These are phyloP conservation scores for Adansonia digitata DNA, from an alignment of 345 rosid genomes.

Conservation along the genomic window DNA sequence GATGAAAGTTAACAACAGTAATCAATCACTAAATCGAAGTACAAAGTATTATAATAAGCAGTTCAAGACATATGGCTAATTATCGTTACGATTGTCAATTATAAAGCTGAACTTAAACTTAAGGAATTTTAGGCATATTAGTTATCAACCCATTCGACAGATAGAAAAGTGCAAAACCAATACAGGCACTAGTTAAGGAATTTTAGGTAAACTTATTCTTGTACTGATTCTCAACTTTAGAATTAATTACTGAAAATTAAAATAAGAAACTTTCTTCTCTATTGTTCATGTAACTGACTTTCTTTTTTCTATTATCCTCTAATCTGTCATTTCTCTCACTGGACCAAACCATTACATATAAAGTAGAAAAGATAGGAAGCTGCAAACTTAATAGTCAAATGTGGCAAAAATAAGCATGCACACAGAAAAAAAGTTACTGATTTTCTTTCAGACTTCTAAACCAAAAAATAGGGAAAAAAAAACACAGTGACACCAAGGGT, in stretches of 20 bases:
- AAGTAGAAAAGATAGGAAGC: neutral
- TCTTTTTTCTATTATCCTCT: neutral
- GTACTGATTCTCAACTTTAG: neutral
- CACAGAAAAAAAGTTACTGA: neutral
- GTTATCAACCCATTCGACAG: neutral
- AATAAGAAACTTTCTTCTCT: neutral
- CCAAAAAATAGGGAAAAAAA: neutral
- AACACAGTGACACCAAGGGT: neutral
- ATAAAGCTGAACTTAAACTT: neutral
- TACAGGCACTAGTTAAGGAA: neutral
- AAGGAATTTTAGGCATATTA: neutral
- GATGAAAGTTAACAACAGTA: neutral
- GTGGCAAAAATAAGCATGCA: neutral
- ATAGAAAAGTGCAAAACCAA: neutral
- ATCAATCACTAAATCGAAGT: neutral
- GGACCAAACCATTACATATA: neutral
- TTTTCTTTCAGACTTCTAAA: neutral
- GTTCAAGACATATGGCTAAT: neutral
- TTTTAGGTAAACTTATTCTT: neutral
- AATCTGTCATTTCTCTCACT: neutral
- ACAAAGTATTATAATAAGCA: neutral
- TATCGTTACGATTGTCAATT: neutral
- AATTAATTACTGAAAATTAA: neutral
- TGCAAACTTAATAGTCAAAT: neutral
- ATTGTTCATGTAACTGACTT: neutral